Conservation (phyloP, 1,284 basidiomycete genomes). For the Sanghuangporus sanghuang region DNA sequence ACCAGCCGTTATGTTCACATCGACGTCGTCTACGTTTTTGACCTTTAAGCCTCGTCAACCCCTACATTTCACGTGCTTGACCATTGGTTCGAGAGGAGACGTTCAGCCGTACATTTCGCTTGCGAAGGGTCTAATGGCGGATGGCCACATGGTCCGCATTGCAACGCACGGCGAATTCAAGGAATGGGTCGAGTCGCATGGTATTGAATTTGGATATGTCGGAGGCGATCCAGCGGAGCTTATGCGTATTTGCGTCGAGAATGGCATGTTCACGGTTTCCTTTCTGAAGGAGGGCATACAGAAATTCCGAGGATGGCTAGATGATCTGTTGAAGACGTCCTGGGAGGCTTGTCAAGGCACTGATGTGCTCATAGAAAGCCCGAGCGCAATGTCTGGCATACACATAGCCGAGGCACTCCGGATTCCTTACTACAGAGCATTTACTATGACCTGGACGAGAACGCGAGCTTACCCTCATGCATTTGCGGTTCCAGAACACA, state of each 20-base stretch:
- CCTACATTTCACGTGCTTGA: constrained; percentile 86
- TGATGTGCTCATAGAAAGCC: constrained; percentile 91
- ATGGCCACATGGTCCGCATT: constrained; percentile 83
- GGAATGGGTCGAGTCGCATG: constrained; percentile 94
- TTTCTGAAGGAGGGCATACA: constrained; percentile 88
- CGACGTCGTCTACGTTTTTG: constrained; percentile 87
- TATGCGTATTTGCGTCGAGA: constrained; percentile 92
- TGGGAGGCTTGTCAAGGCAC: constrained; percentile 96
- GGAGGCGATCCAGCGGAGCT: constrained; percentile 97
- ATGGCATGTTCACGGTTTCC: constrained; percentile 93
- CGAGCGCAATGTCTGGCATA: constrained; percentile 97
- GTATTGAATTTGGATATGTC: constrained; percentile 89
- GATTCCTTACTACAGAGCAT: constrained; percentile 92
- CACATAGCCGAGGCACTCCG: constrained; percentile 93
- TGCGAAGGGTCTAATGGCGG: constrained; percentile 85
- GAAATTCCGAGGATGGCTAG: constrained; percentile 97
- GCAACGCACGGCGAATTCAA: constrained; percentile 94
- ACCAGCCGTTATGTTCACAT: constrained; percentile 90
- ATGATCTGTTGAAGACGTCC: constrained; percentile 88
- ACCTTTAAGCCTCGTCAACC: constrained; percentile 88
- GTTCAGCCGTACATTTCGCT: constrained; percentile 95
- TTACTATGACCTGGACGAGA: constrained; percentile 83
- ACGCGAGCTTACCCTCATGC: constrained; percentile 95
- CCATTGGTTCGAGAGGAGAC: constrained; percentile 92
- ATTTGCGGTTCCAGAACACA: constrained; percentile 87